These are phyloP conservation scores for Eremothecium cymbalariae DNA, from an alignment of 1,139 yeast species.

Conservation along the genomic window DNA sequence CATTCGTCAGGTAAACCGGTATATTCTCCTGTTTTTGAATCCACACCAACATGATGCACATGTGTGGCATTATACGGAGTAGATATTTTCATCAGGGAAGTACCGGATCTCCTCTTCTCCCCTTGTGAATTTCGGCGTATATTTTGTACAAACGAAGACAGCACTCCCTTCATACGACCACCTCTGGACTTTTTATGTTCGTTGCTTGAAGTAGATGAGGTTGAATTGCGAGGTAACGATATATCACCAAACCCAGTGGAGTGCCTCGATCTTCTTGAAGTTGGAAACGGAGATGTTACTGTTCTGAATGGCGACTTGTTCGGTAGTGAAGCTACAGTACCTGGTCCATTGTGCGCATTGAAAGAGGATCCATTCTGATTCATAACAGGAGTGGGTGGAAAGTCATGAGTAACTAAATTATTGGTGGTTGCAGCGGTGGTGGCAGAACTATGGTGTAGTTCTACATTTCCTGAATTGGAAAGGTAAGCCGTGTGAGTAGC, in stretches of 20 bases:
- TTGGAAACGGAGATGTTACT: slow-evolving; percentile 10
- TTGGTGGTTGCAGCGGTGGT: no score
- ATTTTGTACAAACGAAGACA: slow-evolving; percentile 42
- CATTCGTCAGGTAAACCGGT: slow-evolving; percentile 90
- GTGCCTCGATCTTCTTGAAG: slow-evolving; percentile 9
- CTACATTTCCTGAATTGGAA: no score
- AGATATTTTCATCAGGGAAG: slow-evolving; percentile 56
- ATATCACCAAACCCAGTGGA: slow-evolving; percentile 7
- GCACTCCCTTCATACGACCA: slow-evolving; percentile 41
- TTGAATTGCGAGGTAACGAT: slow-evolving; percentile 7
- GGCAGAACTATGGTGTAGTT: no score
- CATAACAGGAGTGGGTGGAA: slow-evolving; percentile 5
- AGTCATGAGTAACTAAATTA: no score
- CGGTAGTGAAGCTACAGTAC: slow-evolving; percentile 7
- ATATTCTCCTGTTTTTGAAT: slow-evolving; percentile 72
- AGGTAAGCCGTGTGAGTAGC: no score
- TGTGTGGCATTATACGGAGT: slow-evolving; percentile 88
- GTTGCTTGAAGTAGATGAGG: slow-evolving; percentile 10
- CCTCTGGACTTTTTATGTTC: slow-evolving; percentile 27
- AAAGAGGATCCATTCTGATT: slow-evolving; percentile 4
- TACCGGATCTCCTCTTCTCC: slow-evolving; percentile 24
- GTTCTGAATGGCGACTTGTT: slow-evolving; percentile 9
- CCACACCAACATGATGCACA: slow-evolving; percentile 88
- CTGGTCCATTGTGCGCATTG: slow-evolving; percentile 2
- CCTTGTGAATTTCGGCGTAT: slow-evolving; percentile 32